Evolutionary conservation across 2,329 filamentous ascomycete species (phyloP), one percentile per base, ranked within the genome.

Genomic region (Fusarium papillatum): DNA sequence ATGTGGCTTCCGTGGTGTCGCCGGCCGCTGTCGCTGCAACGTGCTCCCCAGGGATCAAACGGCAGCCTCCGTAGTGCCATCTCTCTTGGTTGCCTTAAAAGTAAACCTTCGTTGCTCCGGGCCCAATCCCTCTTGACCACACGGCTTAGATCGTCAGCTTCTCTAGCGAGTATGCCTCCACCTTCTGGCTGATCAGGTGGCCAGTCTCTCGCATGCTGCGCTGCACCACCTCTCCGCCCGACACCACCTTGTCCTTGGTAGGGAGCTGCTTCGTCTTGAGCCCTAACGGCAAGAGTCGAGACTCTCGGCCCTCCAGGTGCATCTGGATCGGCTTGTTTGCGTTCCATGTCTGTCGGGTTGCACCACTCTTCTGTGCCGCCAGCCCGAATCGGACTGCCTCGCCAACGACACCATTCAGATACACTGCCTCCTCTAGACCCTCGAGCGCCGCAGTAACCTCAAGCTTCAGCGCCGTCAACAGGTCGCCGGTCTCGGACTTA

Each of bases 101-200:
- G 34, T 48, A 68, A 74, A 14, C 64, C 39, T 69, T 74, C 65
- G 64, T 63, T 60, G 31, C 55, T 61, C 62, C 61, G 24, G 57
- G 38, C 59, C 59, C 39, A 48, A 59, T 64, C 43, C 46, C 50
- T 22, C 24, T 53, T 38, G 31, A 26, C 50, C 50, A 34, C 38
- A 53, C 41, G 59, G 75, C 80, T 86, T 88, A 95, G 79, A 95
- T 86, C 64, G 89, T 84, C 78, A 98, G 92, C 84, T 92, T 91
- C 86, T 98, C 95, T 76, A 96, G 89, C 59, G 94, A 95, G 85
- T 98, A 98, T 76, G 93, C 91, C 68, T 94, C 94, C 73, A 96
- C 93, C 82, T 93, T 93, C 85, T 94, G 94, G 81, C 94, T 95
- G 81, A 94, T 91, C 82, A 97, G 85, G 83, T 94, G 91, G 22